phyloP scores from a whole-genome alignment of 495 filamentous ascomycete genomes.

The Hyaloscypha variabilis region DNA sequence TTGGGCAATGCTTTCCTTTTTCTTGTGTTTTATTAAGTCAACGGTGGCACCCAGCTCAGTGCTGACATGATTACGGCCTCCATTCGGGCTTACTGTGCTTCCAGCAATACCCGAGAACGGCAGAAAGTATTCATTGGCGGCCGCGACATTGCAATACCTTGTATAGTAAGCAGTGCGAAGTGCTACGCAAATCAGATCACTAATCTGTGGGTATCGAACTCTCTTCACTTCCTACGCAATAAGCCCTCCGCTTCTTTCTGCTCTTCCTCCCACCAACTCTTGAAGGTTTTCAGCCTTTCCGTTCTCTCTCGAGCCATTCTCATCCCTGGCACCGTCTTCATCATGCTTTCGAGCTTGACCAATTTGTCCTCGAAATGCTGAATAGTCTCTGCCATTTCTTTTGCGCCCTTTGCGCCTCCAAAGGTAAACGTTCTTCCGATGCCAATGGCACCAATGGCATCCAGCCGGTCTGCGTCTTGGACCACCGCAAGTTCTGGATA shows the following conservation, averaged over 20 bases:
- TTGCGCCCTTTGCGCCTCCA: conserved; percentile 53
- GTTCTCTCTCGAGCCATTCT: conserved; percentile 66
- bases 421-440: conserved; percentile 80
- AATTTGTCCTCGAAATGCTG: conserved; percentile 83
- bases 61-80: background rate
- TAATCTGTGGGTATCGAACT: conserved; percentile 2
- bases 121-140: background rate
- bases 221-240: conserved; percentile 28
- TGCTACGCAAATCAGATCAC: background rate
- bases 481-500: conserved; percentile 81
- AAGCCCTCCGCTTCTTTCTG: conserved; percentile 33
- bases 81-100: too few relatives aligned
- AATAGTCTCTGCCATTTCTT: conserved; percentile 62
- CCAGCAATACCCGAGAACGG: background rate
- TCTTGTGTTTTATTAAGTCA: background rate
- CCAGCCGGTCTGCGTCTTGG: conserved; percentile 88
- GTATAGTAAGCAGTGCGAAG: conserved; percentile 1
- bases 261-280: conserved; percentile 76
- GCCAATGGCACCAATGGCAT: conserved; percentile 86
- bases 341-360: conserved; percentile 70
- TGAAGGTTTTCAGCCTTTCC: conserved; percentile 63
- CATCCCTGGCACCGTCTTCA: conserved; percentile 79
- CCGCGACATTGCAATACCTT: conserved; percentile 7
- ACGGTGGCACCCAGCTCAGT: background rate
- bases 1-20: background rate